Base-by-base conservation (phyloP, 1,284 basidiomycete genomes). In the Trichosporon sp. region DNA sequence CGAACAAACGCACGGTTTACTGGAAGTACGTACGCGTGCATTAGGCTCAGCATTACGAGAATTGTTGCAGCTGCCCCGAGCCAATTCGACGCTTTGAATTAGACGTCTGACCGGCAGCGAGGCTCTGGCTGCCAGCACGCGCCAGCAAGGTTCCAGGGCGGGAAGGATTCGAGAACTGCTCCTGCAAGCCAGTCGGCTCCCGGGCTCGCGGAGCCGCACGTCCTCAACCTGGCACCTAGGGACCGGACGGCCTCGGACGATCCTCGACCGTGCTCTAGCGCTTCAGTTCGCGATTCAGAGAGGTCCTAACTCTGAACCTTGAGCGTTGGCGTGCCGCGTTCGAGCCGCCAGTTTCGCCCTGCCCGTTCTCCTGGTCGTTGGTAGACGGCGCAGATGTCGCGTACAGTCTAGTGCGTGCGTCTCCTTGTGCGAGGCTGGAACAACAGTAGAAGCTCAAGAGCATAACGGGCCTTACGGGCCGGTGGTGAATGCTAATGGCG, bases 91-190 rank as follows among this genome's bases (percentile, higher is more conserved):
- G 21, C 51, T 63, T 63, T 21, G 59, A 63, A 35, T 35, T 16
- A 12, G 59, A 63, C 59, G 26, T 32, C 26, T 14, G 54, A 63
- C 59, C 31, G 32, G 59, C 31, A 4, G 12, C 14, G 14, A 63
- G 26, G 59, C 16, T 16, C 16, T 26, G 4, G 11, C 10, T 8
- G 21, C 21, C 8, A 14, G 35, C 35, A 21, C 10, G 16, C 59
- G 32, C 59, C 16, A 35, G 59, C 59, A 63, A 63, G 59, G 59
- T 63, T 63, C 59, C 59, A 35, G 59, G 59, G 59, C 59, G 59
- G 59, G 59, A 63, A 16, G 14, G 35, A 63, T 37, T 63, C 32
- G 59, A 63, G 12, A 19, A 10, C n/a, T 10, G 32, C 32, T 63
- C 59, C 59, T 63, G 59, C 59, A 19, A 26, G 26, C 56, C 14